These are phyloP conservation scores for Salinomyces thailandicus DNA, from an alignment of 2,329 filamentous ascomycete species.

Conservation along the genomic window DNA sequence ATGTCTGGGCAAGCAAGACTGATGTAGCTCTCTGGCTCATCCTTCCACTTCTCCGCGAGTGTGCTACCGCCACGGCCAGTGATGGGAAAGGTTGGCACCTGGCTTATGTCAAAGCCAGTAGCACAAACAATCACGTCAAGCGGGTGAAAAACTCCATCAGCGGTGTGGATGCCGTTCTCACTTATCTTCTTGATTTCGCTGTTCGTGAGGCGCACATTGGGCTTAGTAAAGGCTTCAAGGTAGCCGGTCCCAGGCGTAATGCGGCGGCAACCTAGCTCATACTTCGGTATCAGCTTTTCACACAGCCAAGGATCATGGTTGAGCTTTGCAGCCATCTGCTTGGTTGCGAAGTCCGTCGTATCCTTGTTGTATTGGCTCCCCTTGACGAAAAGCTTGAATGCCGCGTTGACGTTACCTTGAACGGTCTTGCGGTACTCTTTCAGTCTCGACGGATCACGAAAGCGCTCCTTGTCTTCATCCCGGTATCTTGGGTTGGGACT, in stretches of 20 bases:
- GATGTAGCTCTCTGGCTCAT: slow-evolving; percentile 20
- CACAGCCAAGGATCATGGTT: slow-evolving; percentile 45
- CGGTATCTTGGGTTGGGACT: slow-evolving; percentile 17
- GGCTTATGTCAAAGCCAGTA: slow-evolving; percentile 30
- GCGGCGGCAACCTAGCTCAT: slow-evolving; percentile 38
- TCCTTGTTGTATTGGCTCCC: slow-evolving; percentile 38
- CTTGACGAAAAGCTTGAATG: slow-evolving; percentile 35
- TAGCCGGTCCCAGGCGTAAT: slow-evolving; percentile 44
- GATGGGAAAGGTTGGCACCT: slow-evolving; percentile 25
- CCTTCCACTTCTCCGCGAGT: slow-evolving; percentile 20
- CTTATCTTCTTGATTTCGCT: slow-evolving; percentile 30
- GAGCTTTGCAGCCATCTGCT: slow-evolving; percentile 45
- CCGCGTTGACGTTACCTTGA: slow-evolving; percentile 34
- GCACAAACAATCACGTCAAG: slow-evolving; percentile 40
- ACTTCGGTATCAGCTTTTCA: slow-evolving; percentile 37
- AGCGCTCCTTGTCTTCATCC: slow-evolving; percentile 19
- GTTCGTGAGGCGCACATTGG: slow-evolving; percentile 36
- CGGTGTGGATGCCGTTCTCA: slow-evolving; percentile 27
- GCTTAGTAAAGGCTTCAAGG: slow-evolving; percentile 37
- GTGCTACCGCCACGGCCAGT: slow-evolving; percentile 28
- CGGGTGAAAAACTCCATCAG: slow-evolving; percentile 27
- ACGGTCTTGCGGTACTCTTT: slow-evolving; percentile 36
- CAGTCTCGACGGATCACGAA: slow-evolving; percentile 31
- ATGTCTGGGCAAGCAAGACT: too few species aligned
- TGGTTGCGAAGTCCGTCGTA: slow-evolving; percentile 38